Base-by-base conservation (phyloP, 768 basidiomycete genomes). In the Thelephora aurantiotincta region DNA sequence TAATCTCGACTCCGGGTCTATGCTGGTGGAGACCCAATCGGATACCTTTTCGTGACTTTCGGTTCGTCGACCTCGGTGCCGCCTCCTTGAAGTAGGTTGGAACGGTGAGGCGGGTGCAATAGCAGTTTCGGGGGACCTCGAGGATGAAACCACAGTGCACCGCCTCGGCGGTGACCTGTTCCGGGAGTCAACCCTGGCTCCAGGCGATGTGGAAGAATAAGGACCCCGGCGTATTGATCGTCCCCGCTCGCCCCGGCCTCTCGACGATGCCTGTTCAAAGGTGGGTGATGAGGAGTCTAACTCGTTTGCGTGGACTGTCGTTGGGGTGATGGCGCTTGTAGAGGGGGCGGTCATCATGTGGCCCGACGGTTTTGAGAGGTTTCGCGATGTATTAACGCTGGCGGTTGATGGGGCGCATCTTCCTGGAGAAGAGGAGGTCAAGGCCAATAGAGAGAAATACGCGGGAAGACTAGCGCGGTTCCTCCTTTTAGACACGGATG, bases 391-490 rank as follows among this genome's bases (percentile, higher is more conserved):
- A 53, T 20, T 45, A 51, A 30, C 52, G 54, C 19, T 50, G 51
- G 34, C 37, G 49, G 45, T 53, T 53, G 22, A 50, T 53, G 3
- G 55, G 54, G 43, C 49, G 54, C 43, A 11, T n/a, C 47, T 19
- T 45, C 46, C n/a, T 16, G 46, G 42, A 2, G 54, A 44, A 2
- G 54, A 48, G 6, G 55, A 48, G 14, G 68, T 55, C 44, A 68
- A 69, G 52, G 63, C 65, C 54, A 77, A 65, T 58, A 84, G 69
- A 43, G 81, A 83, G 60, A 87, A 87, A 62, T 77, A 83, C 16
- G 80, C 74, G 18, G 83, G 83, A 23, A 87, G 72, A 59, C 78
- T 81, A 41, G 78, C 77, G 59, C 83, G 80, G 60, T 78, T 82
- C 55, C 75, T 78, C 55, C 63, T 68, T 41, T 41, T 41, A 18